Percentiles rank a stretch among this genome's conserved stretches.
phyloP scores from a whole-genome alignment of 352 stramenopile genomes.

The Globisporangium splendens region DNA sequence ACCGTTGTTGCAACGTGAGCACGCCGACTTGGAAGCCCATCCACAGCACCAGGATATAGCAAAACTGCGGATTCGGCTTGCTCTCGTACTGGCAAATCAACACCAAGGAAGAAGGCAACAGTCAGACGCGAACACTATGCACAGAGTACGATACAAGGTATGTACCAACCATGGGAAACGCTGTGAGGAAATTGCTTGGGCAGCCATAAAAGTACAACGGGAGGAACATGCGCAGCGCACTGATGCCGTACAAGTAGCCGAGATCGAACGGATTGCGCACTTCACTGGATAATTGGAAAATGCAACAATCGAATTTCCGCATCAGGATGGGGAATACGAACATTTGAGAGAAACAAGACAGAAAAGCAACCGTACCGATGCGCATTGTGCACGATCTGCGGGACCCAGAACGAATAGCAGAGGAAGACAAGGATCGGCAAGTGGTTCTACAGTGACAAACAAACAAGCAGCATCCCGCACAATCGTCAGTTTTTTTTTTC shows the following conservation, averaged over 20 bases:
- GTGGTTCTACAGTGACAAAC: conserved; percentile 53
- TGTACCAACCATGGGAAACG: conserved; percentile 56
- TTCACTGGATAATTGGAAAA: conserved; percentile 44
- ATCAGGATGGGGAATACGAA: neutral
- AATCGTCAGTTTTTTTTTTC: no score
- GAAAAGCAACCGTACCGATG: conserved; percentile 52
- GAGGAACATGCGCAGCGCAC: conserved; percentile 88
- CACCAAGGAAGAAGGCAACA: neutral
- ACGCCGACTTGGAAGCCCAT: conserved; percentile 90
- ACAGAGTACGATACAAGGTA: no score
- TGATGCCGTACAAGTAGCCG: conserved; percentile 96
- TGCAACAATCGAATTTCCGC: no score
- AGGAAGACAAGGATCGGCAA: conserved; percentile 90
- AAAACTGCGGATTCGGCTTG: conserved; percentile 61
- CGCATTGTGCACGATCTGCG: conserved; percentile 96
- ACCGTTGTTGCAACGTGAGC: conserved; percentile 90
- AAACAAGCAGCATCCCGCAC: neutral
- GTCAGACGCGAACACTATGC: neutral
- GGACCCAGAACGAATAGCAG: conserved; percentile 98
- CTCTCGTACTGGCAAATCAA: conserved; percentile 53
- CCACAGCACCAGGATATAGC: conserved; percentile 86
- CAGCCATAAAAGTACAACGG: conserved; percentile 96
- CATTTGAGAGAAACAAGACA: neutral
- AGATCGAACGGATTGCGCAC: conserved; percentile 92
- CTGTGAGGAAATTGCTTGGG: conserved; percentile 90